Conservation (phyloP, 768 basidiomycete species). For the Leucosporidium scottii region DNA sequence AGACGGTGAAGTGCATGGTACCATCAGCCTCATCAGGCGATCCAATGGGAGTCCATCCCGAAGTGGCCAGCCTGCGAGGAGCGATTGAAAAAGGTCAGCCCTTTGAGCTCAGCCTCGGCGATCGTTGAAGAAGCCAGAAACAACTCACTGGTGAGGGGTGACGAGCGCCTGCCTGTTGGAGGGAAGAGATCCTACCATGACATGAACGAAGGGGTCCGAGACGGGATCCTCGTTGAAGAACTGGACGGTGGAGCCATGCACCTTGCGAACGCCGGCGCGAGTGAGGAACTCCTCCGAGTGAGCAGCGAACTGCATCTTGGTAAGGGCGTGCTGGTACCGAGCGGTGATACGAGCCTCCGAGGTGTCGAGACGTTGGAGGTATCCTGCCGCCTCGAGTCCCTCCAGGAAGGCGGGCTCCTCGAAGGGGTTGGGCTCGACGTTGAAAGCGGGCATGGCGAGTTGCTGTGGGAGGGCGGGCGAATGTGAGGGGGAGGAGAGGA, state of each 20-base stretch:
- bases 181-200: slow-evolving; percentile 26
- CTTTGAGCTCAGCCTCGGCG: not conserved
- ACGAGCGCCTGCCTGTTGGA: slow-evolving; percentile 4
- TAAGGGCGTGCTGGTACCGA: slow-evolving; percentile 29
- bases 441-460: not conserved
- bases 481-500: not conserved
- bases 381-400: slow-evolving; percentile 29
- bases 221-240: slow-evolving; percentile 31
- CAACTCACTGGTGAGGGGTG: slow-evolving; percentile 8
- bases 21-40: not conserved
- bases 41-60: not conserved
- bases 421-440: not conserved
- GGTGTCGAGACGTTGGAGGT: slow-evolving; percentile 31
- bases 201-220: slow-evolving; percentile 29
- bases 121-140: slow-evolving; percentile 12
- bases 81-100: not conserved
- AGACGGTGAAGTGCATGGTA: not conserved
- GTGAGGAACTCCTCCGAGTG: slow-evolving; percentile 29
- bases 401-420: slow-evolving; percentile 20
- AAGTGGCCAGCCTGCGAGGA: no score
- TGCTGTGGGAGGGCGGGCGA: not conserved
- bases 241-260: slow-evolving; percentile 30
- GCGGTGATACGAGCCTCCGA: slow-evolving; percentile 26
- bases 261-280: slow-evolving; percentile 24
- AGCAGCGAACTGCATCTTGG: slow-evolving; percentile 26